These are phyloP conservation scores for Cryptosporidium sp. DNA, from an alignment of 169 alveolate genomes.

Conservation along the genomic window DNA sequence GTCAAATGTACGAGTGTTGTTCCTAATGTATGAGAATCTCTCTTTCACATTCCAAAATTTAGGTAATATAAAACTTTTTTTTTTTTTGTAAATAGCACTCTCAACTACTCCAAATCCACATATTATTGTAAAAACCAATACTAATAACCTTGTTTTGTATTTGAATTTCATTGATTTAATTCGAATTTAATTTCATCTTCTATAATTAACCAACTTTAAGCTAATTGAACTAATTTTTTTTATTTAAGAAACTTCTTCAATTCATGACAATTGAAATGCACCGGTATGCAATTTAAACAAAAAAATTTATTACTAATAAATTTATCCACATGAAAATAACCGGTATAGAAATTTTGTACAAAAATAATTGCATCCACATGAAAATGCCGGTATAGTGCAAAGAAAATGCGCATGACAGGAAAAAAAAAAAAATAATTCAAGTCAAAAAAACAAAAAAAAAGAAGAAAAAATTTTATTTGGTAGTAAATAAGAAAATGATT, in stretches of 20 bases:
- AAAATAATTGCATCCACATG: conserved; percentile 27
- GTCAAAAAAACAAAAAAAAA: background rate
- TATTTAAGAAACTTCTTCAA: background rate
- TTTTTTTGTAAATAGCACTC: background rate
- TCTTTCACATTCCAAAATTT: conserved; percentile 15
- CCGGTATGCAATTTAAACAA: conserved; percentile 1
- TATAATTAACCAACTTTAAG: background rate
- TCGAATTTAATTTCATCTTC: background rate
- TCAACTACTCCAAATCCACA: background rate
- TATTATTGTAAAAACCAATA: background rate
- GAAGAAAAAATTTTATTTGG: background rate
- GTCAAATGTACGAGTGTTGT: background rate
- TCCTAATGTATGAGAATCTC: background rate
- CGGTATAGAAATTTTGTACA: background rate
- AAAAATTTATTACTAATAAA: background rate
- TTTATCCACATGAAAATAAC: conserved; percentile 2
- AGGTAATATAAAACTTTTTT: conserved; percentile 4
- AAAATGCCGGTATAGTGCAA: conserved; percentile 25
- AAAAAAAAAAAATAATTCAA: background rate
- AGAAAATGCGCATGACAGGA: background rate
- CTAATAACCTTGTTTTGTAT: background rate
- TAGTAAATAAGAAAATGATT: background rate
- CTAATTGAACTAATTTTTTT: background rate
- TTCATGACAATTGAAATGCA: background rate
- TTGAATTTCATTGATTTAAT: background rate